Percentiles rank a stretch among this genome's conserved stretches.
phyloP scores from a whole-genome alignment of 371 early-diverging fungal genomes.

The Coemansia sp. region DNA sequence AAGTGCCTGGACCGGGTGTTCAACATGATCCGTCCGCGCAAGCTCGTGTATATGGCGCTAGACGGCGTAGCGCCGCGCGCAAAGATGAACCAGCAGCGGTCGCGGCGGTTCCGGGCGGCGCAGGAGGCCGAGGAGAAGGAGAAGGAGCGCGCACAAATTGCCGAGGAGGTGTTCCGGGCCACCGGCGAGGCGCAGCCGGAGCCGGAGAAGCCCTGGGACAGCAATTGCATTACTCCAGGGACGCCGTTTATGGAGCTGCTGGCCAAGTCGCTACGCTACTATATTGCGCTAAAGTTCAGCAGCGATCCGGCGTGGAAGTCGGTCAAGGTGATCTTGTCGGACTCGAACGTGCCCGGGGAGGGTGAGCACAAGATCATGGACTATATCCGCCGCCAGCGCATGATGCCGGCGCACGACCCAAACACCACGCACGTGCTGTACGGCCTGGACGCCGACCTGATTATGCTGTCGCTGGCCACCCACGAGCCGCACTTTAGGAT shows the following conservation, averaged over 20 bases:
- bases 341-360: constrained; percentile 98
- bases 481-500: constrained; percentile 97
- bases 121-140: constrained; percentile 77
- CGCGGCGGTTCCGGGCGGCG: constrained; percentile 94
- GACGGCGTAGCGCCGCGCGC: constrained; percentile 99
- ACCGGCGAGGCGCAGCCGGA: constrained; percentile 62
- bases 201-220: constrained; percentile 77
- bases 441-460: constrained; percentile 99
- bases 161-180: constrained; percentile 67
- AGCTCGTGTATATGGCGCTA: constrained; percentile 94
- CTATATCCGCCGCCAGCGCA: constrained; percentile 89
- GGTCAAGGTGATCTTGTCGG: constrained; percentile 88
- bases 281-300: constrained; percentile 85
- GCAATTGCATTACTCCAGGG: constrained; percentile 99
- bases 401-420: constrained; percentile 75
- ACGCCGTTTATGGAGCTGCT: constrained; percentile 77
- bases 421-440: constrained; percentile 95
- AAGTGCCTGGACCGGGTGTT: constrained; percentile 95
- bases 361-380: constrained; percentile 99
- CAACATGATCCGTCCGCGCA: constrained; percentile 87
- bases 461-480: constrained; percentile 98
- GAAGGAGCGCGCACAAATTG: constrained; percentile 67
- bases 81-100: constrained; percentile 99
- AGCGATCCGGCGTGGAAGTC: constrained; percentile 89
- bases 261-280: constrained; percentile 85